Evolutionary conservation across 169 alveolate species (phyloP).

Genomic region (Babesia sp.): DNA sequence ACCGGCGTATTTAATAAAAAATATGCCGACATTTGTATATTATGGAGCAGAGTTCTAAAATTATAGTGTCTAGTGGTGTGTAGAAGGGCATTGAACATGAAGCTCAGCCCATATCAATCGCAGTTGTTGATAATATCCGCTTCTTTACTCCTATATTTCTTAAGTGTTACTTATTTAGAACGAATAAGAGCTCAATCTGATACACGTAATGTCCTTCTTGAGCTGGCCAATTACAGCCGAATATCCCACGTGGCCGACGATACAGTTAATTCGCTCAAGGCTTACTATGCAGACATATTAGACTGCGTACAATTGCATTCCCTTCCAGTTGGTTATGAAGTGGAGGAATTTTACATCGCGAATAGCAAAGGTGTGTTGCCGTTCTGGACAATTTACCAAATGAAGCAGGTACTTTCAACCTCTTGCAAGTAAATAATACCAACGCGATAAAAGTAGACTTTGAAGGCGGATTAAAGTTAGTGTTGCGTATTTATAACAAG

Average conservation of each 20-base stretch:
- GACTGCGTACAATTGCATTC: conserved; percentile 6
- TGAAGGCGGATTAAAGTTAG: conserved; percentile 13
- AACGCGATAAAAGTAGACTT: neutral
- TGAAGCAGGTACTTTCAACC: conserved; percentile 10
- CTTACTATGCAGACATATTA: conserved; percentile 20
- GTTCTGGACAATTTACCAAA: neutral
- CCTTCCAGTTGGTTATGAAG: conserved; percentile 32
- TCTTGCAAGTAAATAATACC: neutral
- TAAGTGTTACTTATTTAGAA: neutral
- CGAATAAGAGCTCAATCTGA: conserved; percentile 15
- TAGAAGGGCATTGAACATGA: conserved; percentile 1
- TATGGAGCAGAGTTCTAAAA: too few species aligned
- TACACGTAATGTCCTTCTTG: conserved; percentile 19
- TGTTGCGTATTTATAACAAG: neutral
- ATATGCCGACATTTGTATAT: too few species aligned
- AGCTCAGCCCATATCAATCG: neutral
- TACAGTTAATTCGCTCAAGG: neutral
- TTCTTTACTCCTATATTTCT: neutral
- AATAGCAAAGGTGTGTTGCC: conserved; percentile 17
- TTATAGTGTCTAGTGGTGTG: too few species aligned
- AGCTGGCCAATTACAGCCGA: conserved; percentile 1
- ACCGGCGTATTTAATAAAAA: too few species aligned
- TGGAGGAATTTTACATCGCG: conserved; percentile 1
- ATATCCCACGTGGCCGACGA: conserved; percentile 17
- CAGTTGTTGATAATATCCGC: neutral